Evolutionary conservation across 2,329 filamentous ascomycete genomes (phyloP).

Genomic region (Talaromyces sp.): DNA sequence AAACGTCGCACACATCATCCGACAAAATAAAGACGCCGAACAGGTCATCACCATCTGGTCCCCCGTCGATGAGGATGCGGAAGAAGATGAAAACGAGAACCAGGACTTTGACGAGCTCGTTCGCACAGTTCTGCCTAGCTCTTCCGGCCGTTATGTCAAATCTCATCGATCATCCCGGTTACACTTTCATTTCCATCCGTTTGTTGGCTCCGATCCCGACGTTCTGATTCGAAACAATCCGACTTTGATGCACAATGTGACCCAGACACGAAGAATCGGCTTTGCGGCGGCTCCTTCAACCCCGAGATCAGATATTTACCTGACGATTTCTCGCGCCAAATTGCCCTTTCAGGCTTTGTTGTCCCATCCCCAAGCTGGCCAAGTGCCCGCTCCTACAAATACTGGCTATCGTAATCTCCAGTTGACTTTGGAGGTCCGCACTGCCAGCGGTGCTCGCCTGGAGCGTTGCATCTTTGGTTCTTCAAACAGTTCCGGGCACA

Average conservation of each 20-base stretch:
- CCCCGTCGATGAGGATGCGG: conserved; percentile 50
- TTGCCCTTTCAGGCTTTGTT: conserved; percentile 62
- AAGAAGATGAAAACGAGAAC: conserved; percentile 55
- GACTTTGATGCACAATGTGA: conserved; percentile 75
- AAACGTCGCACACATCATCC: conserved; percentile 69
- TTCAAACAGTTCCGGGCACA: conserved; percentile 72
- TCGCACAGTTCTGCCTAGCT: conserved; percentile 65
- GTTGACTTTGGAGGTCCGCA: conserved; percentile 81
- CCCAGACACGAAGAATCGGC: conserved; percentile 80
- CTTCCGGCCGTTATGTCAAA: conserved; percentile 68
- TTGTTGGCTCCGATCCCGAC: conserved; percentile 72
- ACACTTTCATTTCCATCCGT: conserved; percentile 72
- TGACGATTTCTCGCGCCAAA: conserved; percentile 75
- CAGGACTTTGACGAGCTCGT: conserved; percentile 71
- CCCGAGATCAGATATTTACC: conserved; percentile 86
- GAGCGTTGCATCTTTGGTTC: conserved; percentile 83
- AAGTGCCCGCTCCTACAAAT: conserved; percentile 63
- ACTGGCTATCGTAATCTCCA: conserved; percentile 71
- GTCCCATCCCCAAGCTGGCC: conserved; percentile 71
- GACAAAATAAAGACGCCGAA: conserved; percentile 65
- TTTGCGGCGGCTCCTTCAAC: conserved; percentile 90
- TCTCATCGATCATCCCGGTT: conserved; percentile 69
- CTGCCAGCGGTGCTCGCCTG: conserved; percentile 70
- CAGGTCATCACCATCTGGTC: conserved; percentile 75
- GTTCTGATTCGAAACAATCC: conserved; percentile 78